Percentiles rank a stretch among this genome's conserved stretches.
These are phyloP conservation scores for Chlorella sorokiniana DNA, from an alignment of 139 green algal genomes.

Conservation along the genomic window DNA sequence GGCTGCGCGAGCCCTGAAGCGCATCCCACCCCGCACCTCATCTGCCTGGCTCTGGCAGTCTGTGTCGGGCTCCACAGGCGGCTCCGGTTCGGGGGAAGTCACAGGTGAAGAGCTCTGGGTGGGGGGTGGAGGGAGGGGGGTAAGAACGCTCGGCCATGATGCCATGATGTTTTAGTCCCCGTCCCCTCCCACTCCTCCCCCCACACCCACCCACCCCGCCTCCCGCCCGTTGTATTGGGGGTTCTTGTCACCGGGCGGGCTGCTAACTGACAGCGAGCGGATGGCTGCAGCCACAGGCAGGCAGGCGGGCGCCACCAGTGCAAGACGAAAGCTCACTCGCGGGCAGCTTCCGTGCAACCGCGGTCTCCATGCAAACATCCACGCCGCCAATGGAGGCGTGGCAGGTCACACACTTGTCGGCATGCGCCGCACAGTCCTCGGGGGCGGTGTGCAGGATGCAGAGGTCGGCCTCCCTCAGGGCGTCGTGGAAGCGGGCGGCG, in stretches of 20 bases:
- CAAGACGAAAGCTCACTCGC: neutral
- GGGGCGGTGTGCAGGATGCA: neutral
- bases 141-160: no score
- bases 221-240: no score
- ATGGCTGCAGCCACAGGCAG: no score
- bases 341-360: slow-evolving; percentile 10
- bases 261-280: no score
- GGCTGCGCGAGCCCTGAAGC: no score
- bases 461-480: neutral
- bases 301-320: neutral
- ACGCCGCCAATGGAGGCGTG: neutral
- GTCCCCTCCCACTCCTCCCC: no score
- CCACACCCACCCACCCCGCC: no score
- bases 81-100: neutral
- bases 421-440: neutral
- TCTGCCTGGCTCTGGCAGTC: slow-evolving; percentile 2
- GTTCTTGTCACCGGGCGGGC: no score
- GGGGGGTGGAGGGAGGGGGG: neutral
- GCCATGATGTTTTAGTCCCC: no score
- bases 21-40: slow-evolving; percentile 8
- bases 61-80: neutral
- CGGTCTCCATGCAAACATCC: slow-evolving; percentile 6
- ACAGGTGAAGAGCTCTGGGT: slow-evolving; percentile 32
- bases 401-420: slow-evolving; percentile 15
- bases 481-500: neutral